These are phyloP conservation scores for Zymoseptoria pseudotritici DNA, from an alignment of 2,329 filamentous ascomycete species.

Conservation along the genomic window DNA sequence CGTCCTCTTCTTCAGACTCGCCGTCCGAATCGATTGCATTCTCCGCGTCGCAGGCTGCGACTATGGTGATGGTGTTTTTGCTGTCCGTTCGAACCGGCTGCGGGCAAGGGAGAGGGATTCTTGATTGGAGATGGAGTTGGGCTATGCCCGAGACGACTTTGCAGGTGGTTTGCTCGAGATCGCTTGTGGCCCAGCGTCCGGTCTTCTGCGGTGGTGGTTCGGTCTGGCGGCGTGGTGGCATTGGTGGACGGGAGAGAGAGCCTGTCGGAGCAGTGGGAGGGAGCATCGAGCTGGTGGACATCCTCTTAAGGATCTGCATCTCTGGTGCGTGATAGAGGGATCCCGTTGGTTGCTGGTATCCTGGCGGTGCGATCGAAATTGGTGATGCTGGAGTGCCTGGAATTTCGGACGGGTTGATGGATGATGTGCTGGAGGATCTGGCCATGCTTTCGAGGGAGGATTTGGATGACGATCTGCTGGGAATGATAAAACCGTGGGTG, in stretches of 20 bases:
- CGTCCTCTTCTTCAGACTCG: constrained; percentile 11
- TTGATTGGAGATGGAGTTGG: background rate
- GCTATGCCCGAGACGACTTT: background rate
- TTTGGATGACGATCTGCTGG: constrained; percentile 13
- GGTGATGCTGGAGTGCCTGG: constrained; percentile 11
- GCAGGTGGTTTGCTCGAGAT: background rate
- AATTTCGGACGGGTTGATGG: constrained; percentile 5
- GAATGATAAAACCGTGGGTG: constrained; percentile 15
- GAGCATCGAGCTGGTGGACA: constrained; percentile 8
- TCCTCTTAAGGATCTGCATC: constrained; percentile 1
- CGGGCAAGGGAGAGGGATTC: background rate
- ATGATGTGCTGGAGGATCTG: constrained; percentile 1
- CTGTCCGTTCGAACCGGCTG: background rate
- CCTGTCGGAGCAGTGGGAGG: constrained; percentile 1
- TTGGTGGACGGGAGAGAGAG: background rate
- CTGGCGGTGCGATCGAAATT: constrained; percentile 4
- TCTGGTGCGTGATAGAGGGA: constrained; percentile 7
- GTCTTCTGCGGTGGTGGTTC: background rate
- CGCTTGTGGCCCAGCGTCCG: constrained; percentile 4
- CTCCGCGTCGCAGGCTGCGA: background rate
- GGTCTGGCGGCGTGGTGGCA: background rate
- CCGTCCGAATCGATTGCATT: constrained; percentile 16
- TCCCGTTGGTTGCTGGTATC: constrained; percentile 6
- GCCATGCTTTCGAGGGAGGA: constrained; percentile 6
- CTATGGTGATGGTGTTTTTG: constrained; percentile 3